Base-by-base conservation (phyloP, 2,329 filamentous ascomycete species). In the Pezicula neosporulosa region DNA sequence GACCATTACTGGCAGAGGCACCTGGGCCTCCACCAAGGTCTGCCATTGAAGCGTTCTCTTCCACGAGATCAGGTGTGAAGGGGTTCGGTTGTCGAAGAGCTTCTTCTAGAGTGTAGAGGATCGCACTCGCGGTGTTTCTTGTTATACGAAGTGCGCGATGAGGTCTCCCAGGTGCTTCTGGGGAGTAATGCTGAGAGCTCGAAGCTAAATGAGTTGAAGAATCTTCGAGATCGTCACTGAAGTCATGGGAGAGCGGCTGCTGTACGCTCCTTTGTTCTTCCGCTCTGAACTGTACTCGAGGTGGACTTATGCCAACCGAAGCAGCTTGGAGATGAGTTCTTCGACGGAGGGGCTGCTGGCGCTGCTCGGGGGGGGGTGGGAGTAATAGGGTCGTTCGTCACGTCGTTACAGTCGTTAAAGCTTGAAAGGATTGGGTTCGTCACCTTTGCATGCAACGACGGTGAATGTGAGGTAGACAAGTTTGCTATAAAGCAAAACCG, bases 21-120 rank as follows among this genome's bases (percentile, higher is more conserved):
- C 74, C 71, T 61, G 78, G 75, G 57, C 77, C 73, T 63, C 76
- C 76, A 66, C 83, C 81, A 65, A 96, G 77, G 69, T 96, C 92
- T 61, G 92, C 88, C 92, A 99, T 97, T 64, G 83, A 82, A 61
- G 92, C 89, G 80, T 89, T 87, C 75, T 96, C 89, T 77, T 99
- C 94, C 55, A 86, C 80, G 60, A 86, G 74, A 70, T 96, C 91
- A 21, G 88, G 80, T 8, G 91, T 95, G 71, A 97, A 95, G 45
- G 83, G 76, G 59, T 90, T 81, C 2, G 93, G 91, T 44, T 86
- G 82, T 60, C 92, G 87, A 60, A 97, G 80, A 36, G 90, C 90
- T 74, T 95, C 90, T 75, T 97, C 92, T 51, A 97, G 82, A 36
- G 91, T 85, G 76, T 89, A 97, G 62, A 96, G 86, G 67, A 99